phyloP scores from a whole-genome alignment of 176 grass and related monocot species.

The Themeda triandra region DNA sequence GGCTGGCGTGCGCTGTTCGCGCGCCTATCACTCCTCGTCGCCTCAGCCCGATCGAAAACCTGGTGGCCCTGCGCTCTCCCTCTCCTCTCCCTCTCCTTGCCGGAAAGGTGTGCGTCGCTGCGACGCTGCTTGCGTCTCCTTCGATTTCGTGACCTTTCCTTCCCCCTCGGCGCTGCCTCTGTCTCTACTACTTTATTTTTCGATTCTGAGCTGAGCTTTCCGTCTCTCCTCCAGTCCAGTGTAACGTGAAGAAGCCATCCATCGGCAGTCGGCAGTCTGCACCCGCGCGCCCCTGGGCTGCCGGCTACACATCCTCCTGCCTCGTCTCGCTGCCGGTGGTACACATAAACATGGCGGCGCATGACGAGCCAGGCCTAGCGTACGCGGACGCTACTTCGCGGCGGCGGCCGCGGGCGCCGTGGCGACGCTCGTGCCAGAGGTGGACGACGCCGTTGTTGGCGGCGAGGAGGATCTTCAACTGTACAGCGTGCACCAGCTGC shows the following conservation, averaged over 20 bases:
- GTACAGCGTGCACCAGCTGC: conserved; percentile 42
- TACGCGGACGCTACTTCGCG: conserved; percentile 64
- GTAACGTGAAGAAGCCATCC: too few relatives aligned
- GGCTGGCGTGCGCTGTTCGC: neutral
- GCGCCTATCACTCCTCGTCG: neutral
- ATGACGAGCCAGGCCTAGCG: conserved; percentile 58
- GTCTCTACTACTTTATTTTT: neutral
- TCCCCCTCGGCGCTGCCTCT: neutral
- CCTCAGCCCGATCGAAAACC: conserved; percentile 12
- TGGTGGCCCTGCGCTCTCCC: neutral
- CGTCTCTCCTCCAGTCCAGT: neutral
- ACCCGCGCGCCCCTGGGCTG: too few relatives aligned
- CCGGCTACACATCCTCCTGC: too few relatives aligned
- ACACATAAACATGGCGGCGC: conserved; percentile 66
- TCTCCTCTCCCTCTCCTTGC: neutral
- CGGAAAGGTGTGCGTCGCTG: conserved; percentile 17
- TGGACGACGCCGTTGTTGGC: conserved; percentile 4
- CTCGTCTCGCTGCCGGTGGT: too few relatives aligned
- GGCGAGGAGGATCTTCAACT: conserved; percentile 24
- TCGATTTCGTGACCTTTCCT: neutral
- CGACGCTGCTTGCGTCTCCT: conserved; percentile 1
- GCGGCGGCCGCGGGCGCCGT: neutral
- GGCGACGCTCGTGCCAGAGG: conserved; percentile 38
- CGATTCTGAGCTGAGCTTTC: conserved; percentile 8
- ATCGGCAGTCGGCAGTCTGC: neutral